Conservation (phyloP, 345 rosid species). For the Eucalyptus lansdowneana region DNA sequence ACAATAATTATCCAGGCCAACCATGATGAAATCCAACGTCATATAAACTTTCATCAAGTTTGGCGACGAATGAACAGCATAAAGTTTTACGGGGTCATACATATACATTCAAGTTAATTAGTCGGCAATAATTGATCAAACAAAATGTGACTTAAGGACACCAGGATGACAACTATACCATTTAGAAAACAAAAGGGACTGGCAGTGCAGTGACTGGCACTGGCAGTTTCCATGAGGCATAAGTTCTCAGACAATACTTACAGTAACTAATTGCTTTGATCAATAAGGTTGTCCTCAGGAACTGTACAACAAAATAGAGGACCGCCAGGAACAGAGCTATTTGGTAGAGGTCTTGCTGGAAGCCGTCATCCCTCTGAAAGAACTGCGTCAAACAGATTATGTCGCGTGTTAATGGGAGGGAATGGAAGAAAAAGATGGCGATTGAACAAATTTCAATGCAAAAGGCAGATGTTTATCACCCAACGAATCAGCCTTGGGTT, state of each 20-base stretch:
- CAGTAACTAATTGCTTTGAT: background rate
- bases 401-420: background rate
- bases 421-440: background rate
- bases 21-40: background rate
- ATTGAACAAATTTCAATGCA: background rate
- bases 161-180: background rate
- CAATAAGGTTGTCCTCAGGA: conserved; percentile 63
- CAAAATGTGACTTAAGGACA: background rate
- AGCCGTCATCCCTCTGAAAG: conserved; percentile 73
- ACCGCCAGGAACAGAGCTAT: conserved; percentile 63
- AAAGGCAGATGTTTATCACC: background rate
- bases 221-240: background rate
- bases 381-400: conserved; percentile 26
- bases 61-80: background rate
- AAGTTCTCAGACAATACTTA: background rate
- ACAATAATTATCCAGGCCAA: background rate
- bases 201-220: background rate
- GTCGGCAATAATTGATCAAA: background rate
- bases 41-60: background rate
- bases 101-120: background rate
- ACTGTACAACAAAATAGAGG: conserved; percentile 76
- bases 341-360: conserved; percentile 73
- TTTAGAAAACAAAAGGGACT: background rate
- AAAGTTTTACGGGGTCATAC: background rate
- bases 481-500: no score